Evolutionary conservation across 441 rosid species (phyloP).

Genomic region (Erodium texanum): DNA sequence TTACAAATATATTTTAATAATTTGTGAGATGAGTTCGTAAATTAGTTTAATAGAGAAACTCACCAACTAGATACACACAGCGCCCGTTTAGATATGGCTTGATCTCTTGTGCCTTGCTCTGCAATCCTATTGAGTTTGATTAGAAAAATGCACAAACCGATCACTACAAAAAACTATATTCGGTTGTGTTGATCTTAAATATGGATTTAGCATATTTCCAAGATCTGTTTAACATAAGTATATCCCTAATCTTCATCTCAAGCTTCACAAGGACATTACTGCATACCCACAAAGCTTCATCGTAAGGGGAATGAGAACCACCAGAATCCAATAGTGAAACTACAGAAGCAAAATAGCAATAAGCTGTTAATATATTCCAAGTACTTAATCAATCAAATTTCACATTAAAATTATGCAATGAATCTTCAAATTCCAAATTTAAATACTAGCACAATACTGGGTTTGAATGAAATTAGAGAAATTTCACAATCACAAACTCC

Average conservation of each 20-base stretch:
- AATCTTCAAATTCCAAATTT: not conserved
- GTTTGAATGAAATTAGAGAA: not conserved
- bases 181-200: not conserved
- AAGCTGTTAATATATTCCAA: not conserved
- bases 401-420: not conserved
- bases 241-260: not conserved
- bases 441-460: not conserved
- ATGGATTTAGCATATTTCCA: not conserved
- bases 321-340: slow-evolving; percentile 55
- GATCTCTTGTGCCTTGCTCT: not conserved
- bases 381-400: not conserved
- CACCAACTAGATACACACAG: not conserved
- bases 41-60: not conserved
- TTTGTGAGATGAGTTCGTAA: not conserved
- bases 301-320: slow-evolving; percentile 28
- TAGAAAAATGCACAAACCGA: not conserved
- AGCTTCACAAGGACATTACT: not conserved
- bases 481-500: not conserved
- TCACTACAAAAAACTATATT: not conserved
- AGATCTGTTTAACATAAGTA: not conserved
- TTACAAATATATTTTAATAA: not conserved
- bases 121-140: not conserved
- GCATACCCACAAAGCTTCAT: slow-evolving; percentile 55
- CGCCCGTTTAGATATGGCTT: not conserved
- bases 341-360: slow-evolving; percentile 23